Evolutionary conservation across 2,329 filamentous ascomycete species (phyloP), one percentile per base, ranked within the genome.

Genomic region (Pochonia chlamydosporia): DNA sequence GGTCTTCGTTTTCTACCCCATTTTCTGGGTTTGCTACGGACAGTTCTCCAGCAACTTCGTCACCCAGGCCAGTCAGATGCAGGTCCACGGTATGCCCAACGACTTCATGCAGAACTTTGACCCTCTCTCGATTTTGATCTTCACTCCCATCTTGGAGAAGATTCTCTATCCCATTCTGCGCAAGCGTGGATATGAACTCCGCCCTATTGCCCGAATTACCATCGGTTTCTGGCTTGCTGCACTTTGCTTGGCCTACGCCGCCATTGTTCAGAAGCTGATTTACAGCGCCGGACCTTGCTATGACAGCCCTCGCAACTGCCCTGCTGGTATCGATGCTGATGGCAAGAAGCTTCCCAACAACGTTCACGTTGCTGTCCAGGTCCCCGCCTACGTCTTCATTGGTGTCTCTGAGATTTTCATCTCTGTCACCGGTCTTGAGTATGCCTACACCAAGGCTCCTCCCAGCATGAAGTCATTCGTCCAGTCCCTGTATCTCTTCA

Each of bases 401-500:
- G 79, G 74, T 18, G 63, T 79, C 13, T 71, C 77, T 0, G 79
- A 84, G 60, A 81, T 84, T 48, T 78, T 84, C 57, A 78, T 79
- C 40, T 83, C 79, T 10, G 81, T 88, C 51, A 85, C 84, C 1
- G 79, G 80, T 51, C 74, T 86, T 10, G 85, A 89, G 61, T 87
- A 88, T 54, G 84, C 83, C 16, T 88, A 82, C 65, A 86, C 82
- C 58, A 87, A 88, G 64, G 84, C 85, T 0, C 84, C 84, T 2
- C 75, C 76, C 36, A 79, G 73, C 60, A 86, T 88, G 82, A 79
- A 82, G 61, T 80, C 77, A 0, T 79, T 79, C 69, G 70, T 79
- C 25, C 74, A 74, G 60, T 73, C 74, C 11, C 58, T 84, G n/a
- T 83, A 78, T 56, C 69, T 82, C 48, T 71, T 84, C 51, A 83